Conservation (phyloP, 2,329 filamentous ascomycete genomes). For the Pseudogymnoascus sp. region DNA sequence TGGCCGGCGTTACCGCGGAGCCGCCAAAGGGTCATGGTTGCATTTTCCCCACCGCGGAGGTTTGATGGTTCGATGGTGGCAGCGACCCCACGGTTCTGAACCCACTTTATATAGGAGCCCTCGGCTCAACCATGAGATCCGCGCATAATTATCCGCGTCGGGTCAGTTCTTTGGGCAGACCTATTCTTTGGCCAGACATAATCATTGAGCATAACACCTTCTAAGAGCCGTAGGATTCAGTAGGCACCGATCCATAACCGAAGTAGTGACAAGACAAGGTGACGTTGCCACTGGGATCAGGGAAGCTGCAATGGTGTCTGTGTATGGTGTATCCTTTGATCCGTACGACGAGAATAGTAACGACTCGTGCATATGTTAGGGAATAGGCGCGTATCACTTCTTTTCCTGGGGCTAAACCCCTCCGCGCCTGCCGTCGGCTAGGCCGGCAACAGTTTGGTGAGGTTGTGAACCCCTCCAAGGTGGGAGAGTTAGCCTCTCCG, state of each 20-base stretch:
- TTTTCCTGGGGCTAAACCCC: background rate
- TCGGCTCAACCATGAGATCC: background rate
- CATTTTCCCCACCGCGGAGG: background rate
- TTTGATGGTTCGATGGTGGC: background rate
- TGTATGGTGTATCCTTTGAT: background rate
- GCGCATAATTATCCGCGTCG: background rate
- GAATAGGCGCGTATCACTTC: background rate
- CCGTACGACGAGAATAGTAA: background rate
- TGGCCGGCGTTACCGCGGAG: background rate
- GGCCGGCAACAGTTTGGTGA: background rate
- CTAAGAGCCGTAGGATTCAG: background rate
- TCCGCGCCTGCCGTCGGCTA: background rate
- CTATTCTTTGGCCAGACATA: background rate
- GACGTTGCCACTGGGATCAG: constrained; percentile 2
- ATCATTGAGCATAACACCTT: background rate
- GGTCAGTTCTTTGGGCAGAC: too few relatives aligned
- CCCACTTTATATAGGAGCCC: background rate
- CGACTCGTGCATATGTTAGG: background rate
- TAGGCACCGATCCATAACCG: background rate
- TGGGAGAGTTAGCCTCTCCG: background rate
- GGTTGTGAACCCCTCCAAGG: background rate
- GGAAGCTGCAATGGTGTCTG: background rate
- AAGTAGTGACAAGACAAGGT: background rate
- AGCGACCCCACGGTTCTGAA: background rate
- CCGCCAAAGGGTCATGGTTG: background rate